Base-by-base conservation (phyloP, 768 basidiomycete species). In the Tulasnella sp. region DNA sequence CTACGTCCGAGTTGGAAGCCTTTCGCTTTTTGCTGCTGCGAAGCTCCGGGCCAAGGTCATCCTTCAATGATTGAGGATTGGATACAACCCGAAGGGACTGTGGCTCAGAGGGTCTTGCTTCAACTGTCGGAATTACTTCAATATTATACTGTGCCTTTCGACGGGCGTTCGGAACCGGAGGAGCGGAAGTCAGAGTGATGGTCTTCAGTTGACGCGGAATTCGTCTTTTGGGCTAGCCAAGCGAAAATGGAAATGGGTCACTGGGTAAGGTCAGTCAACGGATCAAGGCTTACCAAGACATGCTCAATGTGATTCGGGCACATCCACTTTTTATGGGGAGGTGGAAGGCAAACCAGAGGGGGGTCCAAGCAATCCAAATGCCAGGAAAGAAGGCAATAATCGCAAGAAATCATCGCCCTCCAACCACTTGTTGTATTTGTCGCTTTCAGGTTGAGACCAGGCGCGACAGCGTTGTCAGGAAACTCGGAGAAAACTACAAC, bases 221-320 rank as follows among this genome's bases (percentile, higher is more conserved):
- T 52, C 96, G 91, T 79, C 91, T 91, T 83, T 94, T 95, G 5
- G 91, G 89, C 96, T 98, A 83, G 75, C 75, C 81, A n/a, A 58
- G 73, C 56, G 31, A 74, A n/a, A 79, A 71, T 48, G 62, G 40
- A 62, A 80, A 46, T 38, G 76, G 71, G 78, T 46, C 27, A 71
- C 40, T 58, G 77, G 39, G 19, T n/a, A n/a, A 44, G 27, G 34
- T 68, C 9, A 34, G 62, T 73, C 21, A 74, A 71, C 76, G 10
- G 80, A 27, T 42, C 73, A 46, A 75, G 9, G 87, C 95, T 85
- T 84, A 97, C 97, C 80, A 94, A 85, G 76, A 92, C 89, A 79
- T 91, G 91, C 82, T 98, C 96, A n/a, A 91, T 92, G 84, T 99
- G 98, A 83, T 97, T 95, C 10, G 98, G 98, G 85, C 98, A 99